A percentile compares a stretch with the other conserved stretches of the same genome.
Conservation (phyloP, 73 alveolate species). For the Paramecium pentaurelia region DNA sequence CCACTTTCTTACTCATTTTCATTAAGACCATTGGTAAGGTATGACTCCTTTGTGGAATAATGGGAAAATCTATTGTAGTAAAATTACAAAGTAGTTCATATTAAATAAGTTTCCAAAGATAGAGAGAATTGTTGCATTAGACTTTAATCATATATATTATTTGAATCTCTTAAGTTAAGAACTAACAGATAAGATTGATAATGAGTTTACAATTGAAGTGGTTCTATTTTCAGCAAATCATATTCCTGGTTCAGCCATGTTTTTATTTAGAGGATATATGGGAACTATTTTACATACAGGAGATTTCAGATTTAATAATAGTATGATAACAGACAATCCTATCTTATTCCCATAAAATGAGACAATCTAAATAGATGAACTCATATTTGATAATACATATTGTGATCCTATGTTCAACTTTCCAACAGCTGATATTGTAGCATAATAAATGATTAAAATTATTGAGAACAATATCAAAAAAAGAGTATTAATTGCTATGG, state of each 20-base stretch:
- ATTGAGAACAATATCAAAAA: conserved; percentile 59
- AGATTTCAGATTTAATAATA: conserved; percentile 72
- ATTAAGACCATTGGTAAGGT: conserved; percentile 76
- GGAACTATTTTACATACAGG: conserved; percentile 85
- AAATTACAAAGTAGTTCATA: conserved; percentile 64
- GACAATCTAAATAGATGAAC: conserved; percentile 69
- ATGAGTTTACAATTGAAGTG: conserved; percentile 66
- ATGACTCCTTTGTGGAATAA: conserved; percentile 76
- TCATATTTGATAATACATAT: conserved; percentile 78
- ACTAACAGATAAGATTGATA: conserved; percentile 35
- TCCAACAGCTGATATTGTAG: conserved; percentile 73
- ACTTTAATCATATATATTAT: conserved; percentile 32
- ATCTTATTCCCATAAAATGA: neutral
- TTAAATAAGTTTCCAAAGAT: conserved; percentile 69
- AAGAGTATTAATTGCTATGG: conserved; percentile 71
- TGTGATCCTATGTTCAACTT: conserved; percentile 76
- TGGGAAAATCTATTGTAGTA: conserved; percentile 70
- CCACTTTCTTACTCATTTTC: conserved; percentile 78
- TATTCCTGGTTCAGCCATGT: conserved; percentile 83
- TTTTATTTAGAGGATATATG: conserved; percentile 78
- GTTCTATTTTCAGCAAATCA: conserved; percentile 72
- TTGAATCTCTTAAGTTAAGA: conserved; percentile 65
- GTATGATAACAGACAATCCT: conserved; percentile 58
- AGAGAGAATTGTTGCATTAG: conserved; percentile 27
- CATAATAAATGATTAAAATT: conserved; percentile 51